phyloP scores from a whole-genome alignment of 2,329 filamentous ascomycete genomes.

The Fusarium annulatum region DNA sequence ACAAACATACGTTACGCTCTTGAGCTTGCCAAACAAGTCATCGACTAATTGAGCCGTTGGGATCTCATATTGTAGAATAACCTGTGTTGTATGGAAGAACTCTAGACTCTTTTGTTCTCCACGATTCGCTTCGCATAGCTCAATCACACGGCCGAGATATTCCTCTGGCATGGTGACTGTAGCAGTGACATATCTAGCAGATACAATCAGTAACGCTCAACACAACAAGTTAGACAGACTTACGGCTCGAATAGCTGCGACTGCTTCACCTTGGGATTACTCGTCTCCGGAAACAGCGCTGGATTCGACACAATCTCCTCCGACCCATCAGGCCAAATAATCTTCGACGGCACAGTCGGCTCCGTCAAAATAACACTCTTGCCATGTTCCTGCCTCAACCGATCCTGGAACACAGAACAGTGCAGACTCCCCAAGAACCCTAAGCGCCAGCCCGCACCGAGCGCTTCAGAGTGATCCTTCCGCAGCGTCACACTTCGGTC shows the following conservation, averaged over 20 bases:
- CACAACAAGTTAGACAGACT: neutral
- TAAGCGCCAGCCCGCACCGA: conserved; percentile 92
- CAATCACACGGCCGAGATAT: conserved; percentile 93
- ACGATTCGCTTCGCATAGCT: conserved; percentile 90
- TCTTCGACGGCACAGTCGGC: conserved; percentile 91
- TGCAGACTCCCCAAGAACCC: conserved; percentile 97
- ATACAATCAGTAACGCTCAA: neutral
- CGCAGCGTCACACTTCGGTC: conserved; percentile 93
- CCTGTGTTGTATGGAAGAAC: conserved; percentile 91
- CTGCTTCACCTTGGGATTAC: conserved; percentile 58
- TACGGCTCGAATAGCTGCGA: conserved; percentile 64
- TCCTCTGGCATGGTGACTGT: conserved; percentile 94
- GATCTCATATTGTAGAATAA: conserved; percentile 92
- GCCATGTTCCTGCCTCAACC: conserved; percentile 92
- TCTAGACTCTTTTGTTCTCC: conserved; percentile 88
- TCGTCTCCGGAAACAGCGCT: conserved; percentile 82
- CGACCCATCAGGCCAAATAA: conserved; percentile 80
- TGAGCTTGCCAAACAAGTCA: conserved; percentile 96
- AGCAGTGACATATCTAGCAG: conserved; percentile 72
- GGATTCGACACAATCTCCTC: conserved; percentile 87
- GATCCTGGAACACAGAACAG: conserved; percentile 98
- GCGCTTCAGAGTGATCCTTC: conserved; percentile 93
- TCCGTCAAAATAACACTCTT: conserved; percentile 97
- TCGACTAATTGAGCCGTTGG: conserved; percentile 92
- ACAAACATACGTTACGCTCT: conserved; percentile 75